Evolutionary conservation across 257 asterid species (phyloP), one percentile per base, ranked within the genome.

Genomic region (Coffea eugenioides): DNA sequence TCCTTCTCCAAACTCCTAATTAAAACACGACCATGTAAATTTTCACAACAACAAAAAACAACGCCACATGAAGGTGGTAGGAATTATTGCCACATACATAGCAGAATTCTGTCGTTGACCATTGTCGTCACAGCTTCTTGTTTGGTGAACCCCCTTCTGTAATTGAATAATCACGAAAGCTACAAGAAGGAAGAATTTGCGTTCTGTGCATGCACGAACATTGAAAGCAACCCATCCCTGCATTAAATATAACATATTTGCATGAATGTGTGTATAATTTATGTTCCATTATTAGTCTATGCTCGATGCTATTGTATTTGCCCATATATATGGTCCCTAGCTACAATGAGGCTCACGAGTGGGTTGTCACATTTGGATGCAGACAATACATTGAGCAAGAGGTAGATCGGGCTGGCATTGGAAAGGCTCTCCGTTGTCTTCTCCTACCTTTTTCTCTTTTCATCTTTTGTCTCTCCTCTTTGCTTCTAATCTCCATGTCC

Each of bases 181-280:
- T 34, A 15, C 25, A 36, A 2, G 2, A 39, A 39, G 43, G n/a
- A 39, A 5, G 16, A 10, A 25, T 73, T 51, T 73, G 64, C 65
- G 8, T 49, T 27, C 62, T 77, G 83, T 83, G 83, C 85, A 83
- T 85, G 86, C 79, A 75, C 83, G 52, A 77, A 62, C 80, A 77
- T 62, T 65, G 88, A 85, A 67, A 82, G 84, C 82, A 77, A 82
- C 86, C 75, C 75, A 68, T 85, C 41, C 39, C 81, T 54, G 54
- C 71, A 45, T 45, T 39, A 13, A 39, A 76, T 59, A 75, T 59
- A 39, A 2, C 2, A 49, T 9, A 8, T 52, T 20, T 76, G 48
- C 68, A 64, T 61, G 46, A 45, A 76, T 3, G 8, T 43, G 23
- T 75, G 3, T 9, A 23, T 41, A 15, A 20, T 23, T 49, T 49